Conservation (phyloP, 2,329 filamentous ascomycete species). For the Monosporascus cannonballus region DNA sequence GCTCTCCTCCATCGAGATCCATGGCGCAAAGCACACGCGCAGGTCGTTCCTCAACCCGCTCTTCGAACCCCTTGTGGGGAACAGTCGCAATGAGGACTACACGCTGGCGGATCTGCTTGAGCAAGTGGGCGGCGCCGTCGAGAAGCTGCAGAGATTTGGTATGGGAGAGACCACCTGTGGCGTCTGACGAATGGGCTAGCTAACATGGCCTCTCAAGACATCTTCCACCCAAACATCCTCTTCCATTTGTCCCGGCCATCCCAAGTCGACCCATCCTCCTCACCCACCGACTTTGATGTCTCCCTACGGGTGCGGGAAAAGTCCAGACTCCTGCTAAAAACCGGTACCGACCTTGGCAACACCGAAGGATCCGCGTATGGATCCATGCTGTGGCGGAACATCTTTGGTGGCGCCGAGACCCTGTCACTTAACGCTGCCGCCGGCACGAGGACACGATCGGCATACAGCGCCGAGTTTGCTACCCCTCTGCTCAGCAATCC, state of each 20-base stretch:
- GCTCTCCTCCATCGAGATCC: slow-evolving; percentile 76
- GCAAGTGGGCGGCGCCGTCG: slow-evolving; percentile 24
- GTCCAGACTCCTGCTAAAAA: slow-evolving; percentile 80
- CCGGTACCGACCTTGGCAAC: slow-evolving; percentile 89
- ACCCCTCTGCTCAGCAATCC: slow-evolving; percentile 81
- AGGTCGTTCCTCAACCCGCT: slow-evolving; percentile 75
- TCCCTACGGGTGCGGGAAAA: slow-evolving; percentile 74
- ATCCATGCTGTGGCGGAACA: slow-evolving; percentile 80
- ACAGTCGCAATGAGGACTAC: slow-evolving; percentile 59
- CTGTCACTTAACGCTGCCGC: slow-evolving; percentile 81
- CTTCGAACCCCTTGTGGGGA: slow-evolving; percentile 69
- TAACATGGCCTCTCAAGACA: slow-evolving; percentile 47
- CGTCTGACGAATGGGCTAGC: slow-evolving; percentile 11
- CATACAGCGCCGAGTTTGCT: slow-evolving; percentile 82
- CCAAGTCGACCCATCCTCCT: slow-evolving; percentile 60
- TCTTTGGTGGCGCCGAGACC: slow-evolving; percentile 90
- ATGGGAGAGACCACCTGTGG: slow-evolving; percentile 23
- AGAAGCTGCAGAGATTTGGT: slow-evolving; percentile 73
- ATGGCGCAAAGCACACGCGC: slow-evolving; percentile 79
- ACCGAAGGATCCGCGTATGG: slow-evolving; percentile 91
- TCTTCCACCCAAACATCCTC: slow-evolving; percentile 78
- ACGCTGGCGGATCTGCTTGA: slow-evolving; percentile 73
- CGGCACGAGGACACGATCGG: slow-evolving; percentile 84
- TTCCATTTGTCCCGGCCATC: slow-evolving; percentile 76
- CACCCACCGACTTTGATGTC: slow-evolving; percentile 73